Evolutionary conservation across 2,329 filamentous ascomycete genomes (phyloP).

Genomic region (Rutstroemia sp.): DNA sequence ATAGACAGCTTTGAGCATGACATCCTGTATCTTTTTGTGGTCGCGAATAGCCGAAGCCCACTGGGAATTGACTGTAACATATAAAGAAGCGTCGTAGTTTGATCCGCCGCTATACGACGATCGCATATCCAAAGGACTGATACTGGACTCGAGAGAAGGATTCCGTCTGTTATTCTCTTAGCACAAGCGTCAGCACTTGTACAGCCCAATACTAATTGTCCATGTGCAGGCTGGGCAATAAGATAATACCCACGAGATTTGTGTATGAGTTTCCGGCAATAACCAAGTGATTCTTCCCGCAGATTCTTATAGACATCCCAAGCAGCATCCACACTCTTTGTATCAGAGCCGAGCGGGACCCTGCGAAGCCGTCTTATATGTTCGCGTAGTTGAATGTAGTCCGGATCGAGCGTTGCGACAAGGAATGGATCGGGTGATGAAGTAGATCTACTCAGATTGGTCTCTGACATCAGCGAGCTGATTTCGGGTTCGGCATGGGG

Average conservation of each 20-base stretch:
- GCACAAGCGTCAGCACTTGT: not conserved
- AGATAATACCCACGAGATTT: conserved; percentile 32
- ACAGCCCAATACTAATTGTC: not conserved
- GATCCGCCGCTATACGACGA: conserved; percentile 18
- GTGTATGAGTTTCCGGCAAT: conserved; percentile 36
- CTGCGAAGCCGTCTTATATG: conserved; percentile 22
- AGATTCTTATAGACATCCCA: conserved; percentile 39
- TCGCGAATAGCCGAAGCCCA: conserved; percentile 36
- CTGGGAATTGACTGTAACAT: conserved; percentile 19
- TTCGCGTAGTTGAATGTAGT: conserved; percentile 26
- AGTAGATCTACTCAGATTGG: conserved; percentile 17
- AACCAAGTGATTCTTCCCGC: conserved; percentile 33
- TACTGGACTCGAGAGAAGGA: conserved; percentile 18
- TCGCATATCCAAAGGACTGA: conserved; percentile 19
- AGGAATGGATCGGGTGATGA: conserved; percentile 22
- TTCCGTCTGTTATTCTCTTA: conserved; percentile 17
- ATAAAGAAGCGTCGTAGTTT: conserved; percentile 23
- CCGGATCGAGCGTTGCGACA: conserved; percentile 21
- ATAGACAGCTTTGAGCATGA: conserved; percentile 35
- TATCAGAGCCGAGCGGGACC: conserved; percentile 15
- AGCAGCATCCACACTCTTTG: conserved; percentile 34
- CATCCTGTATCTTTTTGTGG: conserved; percentile 38
- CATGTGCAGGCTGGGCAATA: not conserved
- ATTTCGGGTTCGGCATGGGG: conserved; percentile 17
- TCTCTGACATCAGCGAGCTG: conserved; percentile 15